Percentiles rank a stretch among this genome's conserved stretches.
phyloP scores from a whole-genome alignment of 2,329 filamentous ascomycete species.

The Aureobasidium sp. region DNA sequence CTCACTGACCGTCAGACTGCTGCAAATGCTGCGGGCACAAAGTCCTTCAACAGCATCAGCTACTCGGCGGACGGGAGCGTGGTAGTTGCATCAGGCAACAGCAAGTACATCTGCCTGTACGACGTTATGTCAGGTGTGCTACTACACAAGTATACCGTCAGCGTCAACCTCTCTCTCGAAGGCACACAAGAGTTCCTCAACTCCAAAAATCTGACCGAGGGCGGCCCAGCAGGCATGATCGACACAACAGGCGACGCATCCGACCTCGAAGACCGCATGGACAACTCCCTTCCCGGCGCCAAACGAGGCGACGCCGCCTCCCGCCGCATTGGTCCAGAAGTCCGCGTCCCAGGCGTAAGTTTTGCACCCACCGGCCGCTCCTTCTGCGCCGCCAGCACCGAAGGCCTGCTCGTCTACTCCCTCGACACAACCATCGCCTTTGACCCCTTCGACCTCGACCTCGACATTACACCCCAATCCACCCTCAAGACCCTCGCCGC shows the following conservation, averaged over 20 bases:
- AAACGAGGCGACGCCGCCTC: constrained; percentile 80
- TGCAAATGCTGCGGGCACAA: constrained; percentile 83
- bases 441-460: constrained; percentile 92
- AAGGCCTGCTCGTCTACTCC: constrained; percentile 89
- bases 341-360: constrained; percentile 74
- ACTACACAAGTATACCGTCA: constrained; percentile 92
- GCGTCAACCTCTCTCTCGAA: constrained; percentile 88
- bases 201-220: constrained; percentile 84
- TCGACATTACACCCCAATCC: constrained; percentile 80
- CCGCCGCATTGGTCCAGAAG: constrained; percentile 69
- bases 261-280: constrained; percentile 77
- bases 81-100: constrained; percentile 84
- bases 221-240: constrained; percentile 74
- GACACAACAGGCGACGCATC: constrained; percentile 84
- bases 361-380: constrained; percentile 85
- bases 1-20: constrained; percentile 82
- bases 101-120: constrained; percentile 97
- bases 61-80: constrained; percentile 93
- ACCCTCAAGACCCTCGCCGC: constrained; percentile 62
- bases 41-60: constrained; percentile 77
- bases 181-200: constrained; percentile 97
- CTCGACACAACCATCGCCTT: constrained; percentile 79
- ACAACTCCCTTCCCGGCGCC: constrained; percentile 73
- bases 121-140: constrained; percentile 88
- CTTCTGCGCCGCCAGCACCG: constrained; percentile 92